These are phyloP conservation scores for Strobilomyces dryophilus DNA, from an alignment of 768 basidiomycete genomes.

Conservation along the genomic window DNA sequence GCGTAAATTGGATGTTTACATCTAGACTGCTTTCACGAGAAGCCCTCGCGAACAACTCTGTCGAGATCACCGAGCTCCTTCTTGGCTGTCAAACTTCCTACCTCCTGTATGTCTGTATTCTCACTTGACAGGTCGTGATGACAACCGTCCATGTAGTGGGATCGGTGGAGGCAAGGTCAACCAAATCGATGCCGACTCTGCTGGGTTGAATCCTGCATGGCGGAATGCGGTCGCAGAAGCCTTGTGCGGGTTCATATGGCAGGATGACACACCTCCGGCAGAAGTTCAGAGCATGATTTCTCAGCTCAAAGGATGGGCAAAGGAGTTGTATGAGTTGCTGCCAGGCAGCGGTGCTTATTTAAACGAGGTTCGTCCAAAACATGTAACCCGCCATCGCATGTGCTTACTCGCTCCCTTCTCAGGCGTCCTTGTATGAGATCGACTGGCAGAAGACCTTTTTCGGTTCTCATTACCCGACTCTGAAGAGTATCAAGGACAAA, in stretches of 20 bases:
- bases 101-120: background rate
- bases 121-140: background rate
- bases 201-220: slow-evolving; percentile 49
- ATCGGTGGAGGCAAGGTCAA: slow-evolving; percentile 43
- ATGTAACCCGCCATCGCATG: too few species aligned
- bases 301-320: too few species aligned
- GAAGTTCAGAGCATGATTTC: too few species aligned
- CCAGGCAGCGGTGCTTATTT: too few species aligned
- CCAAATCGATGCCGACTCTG: slow-evolving; percentile 32
- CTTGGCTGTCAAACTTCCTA: slow-evolving; percentile 1
- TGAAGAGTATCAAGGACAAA: too few species aligned
- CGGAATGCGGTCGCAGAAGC: slow-evolving; percentile 36
- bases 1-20: slow-evolving; percentile 1
- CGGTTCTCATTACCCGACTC: too few species aligned
- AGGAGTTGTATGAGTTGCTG: too few species aligned
- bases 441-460: too few species aligned
- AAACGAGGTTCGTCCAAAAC: too few species aligned
- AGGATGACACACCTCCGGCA: too few species aligned
- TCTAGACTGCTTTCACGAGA: slow-evolving; percentile 11
- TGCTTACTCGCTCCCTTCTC: too few species aligned
- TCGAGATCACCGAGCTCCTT: slow-evolving; percentile 4
- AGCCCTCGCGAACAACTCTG: slow-evolving; percentile 1
- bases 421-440: too few species aligned
- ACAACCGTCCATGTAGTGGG: slow-evolving; percentile 21
- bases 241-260: slow-evolving; percentile 17